Evolutionary conservation across 306 rosid species (phyloP), one percentile per base, ranked within the genome.

Genomic region (Fagus sylvatica): DNA sequence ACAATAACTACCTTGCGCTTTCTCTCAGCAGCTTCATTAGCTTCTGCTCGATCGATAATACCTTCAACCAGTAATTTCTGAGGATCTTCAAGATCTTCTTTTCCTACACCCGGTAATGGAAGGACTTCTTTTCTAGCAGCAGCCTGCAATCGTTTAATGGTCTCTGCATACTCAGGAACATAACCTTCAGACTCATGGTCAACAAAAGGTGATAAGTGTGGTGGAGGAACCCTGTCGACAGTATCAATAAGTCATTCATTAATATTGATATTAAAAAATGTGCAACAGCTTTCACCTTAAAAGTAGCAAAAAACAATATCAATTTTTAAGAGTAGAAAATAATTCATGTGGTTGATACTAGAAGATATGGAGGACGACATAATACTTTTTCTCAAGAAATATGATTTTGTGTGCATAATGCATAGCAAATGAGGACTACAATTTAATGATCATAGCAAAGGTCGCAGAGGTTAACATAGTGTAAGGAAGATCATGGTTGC

Each of bases 201-300:
- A 72, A 95, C 87, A 71, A 95, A 95, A 53, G 99, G 99, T 7
- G 99, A 95, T 87, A 95, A 82, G 80, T 93, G 97, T 7, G 98
- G 97, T 13, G 97, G 99, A 74, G 92, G 97, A 77, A 81, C 81
- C 89, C 99, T 93, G 87, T 82, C 62, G 64, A 57, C 73, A 72
- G 62, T 56, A 42, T 32, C 74, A 62, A 37, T 53, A 65, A 8
- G 2, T 39, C 15, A 39, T 37, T 22, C 71, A 66, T 66, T 8
- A 13, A 6, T 7, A 66, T 65, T 16, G 3, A 17, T 17, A 17
- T 7, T 15, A 66, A 22, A 4, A 30, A 37, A 6, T 17, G 49
- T 17, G 49, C 49, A 66, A 2, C 32, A 39, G 49, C 46, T 66
- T 64, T 37, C 28, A 66, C 71, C 10, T 17, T 36, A 1, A 39